Evolutionary conservation across 106 monocot species (phyloP), one percentile per base, ranked within the genome.

Genomic region (Dendrobium catenatum): DNA sequence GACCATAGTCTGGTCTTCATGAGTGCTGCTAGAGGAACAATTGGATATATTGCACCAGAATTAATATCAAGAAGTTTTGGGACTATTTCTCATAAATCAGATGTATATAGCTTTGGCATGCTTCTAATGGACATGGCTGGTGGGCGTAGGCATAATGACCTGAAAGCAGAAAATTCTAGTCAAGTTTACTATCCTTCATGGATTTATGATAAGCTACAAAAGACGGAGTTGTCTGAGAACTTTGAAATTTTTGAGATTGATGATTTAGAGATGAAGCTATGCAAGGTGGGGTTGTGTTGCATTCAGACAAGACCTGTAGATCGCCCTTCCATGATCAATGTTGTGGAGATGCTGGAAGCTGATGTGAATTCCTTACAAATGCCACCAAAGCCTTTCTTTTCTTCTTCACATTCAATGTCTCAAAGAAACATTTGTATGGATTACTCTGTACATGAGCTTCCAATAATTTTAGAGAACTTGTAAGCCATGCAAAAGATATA

Each of bases 91-190:
- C 24, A 80, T 66, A 80, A 80, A 27, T 44, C 80, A 9, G 72
- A 80, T 72, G 51, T 72, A 4, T 80, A 80, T 16, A 80, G 80
- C 51, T 80, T 80, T 37, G 72, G 80, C 22, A 80, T 80, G 72
- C 33, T 80, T 17, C 48, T 80, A 37, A n/a, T 80, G 43, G 80
- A 80, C 46, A 80, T 80, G 80, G 80, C 18, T 22, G 43, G 80
- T 15, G 67, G 9, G 46, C 4, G 9, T 9, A 46, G 9, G 46
- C 46, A 46, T 46, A 9, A 6, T 9, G 46, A 46, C 66, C 4
- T 41, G 46, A 20, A 80, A 43, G 74, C 46, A 46, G 46, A 46
- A 46, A 46, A 46, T 46, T 46, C 46, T 7, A 46, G 46, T 46
- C 64, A 24, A 6, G 9, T 46, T 46, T 37, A 37, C 37, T 37